Evolutionary conservation across 2,329 filamentous ascomycete genomes (phyloP).

Genomic region (Xylaria sp.): DNA sequence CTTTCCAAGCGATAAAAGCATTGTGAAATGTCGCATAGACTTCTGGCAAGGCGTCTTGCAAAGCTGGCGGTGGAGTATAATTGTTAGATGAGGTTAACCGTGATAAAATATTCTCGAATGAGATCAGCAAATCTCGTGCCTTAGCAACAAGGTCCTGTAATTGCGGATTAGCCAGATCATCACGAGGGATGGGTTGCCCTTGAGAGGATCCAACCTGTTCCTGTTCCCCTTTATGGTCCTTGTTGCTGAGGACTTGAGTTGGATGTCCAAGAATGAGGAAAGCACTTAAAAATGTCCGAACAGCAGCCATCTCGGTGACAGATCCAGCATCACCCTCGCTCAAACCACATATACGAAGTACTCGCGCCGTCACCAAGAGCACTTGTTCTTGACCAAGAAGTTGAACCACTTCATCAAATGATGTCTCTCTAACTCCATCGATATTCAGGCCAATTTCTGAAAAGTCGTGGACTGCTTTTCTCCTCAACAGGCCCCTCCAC

Average conservation of each 20-base stretch:
- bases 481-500: constrained; percentile 71
- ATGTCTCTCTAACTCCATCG: constrained; percentile 73
- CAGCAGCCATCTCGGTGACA: constrained; percentile 74
- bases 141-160: constrained; percentile 79
- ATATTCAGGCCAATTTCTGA: constrained; percentile 73
- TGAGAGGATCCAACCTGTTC: constrained; percentile 63
- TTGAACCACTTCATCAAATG: constrained; percentile 78
- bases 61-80: constrained; percentile 71
- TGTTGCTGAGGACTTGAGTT: constrained; percentile 79
- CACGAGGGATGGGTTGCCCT: constrained; percentile 57
- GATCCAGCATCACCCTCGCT: constrained; percentile 71
- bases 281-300: constrained; percentile 81
- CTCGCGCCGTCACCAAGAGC: constrained; percentile 70
- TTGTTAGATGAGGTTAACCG: constrained; percentile 73
- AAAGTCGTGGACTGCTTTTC: constrained; percentile 72
- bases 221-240: constrained; percentile 69
- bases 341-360: constrained; percentile 76
- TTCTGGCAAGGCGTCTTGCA: constrained; percentile 71
- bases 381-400: constrained; percentile 75
- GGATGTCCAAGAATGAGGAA: constrained; percentile 84
- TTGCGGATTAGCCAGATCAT: constrained; percentile 69
- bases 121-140: constrained; percentile 78
- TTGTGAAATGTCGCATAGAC: constrained; percentile 79
- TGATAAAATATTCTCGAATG: constrained; percentile 78
- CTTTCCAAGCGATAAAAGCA: constrained; percentile 86